Evolutionary conservation across 1,284 basidiomycete species (phyloP), one percentile per base, ranked within the genome.

Genomic region (Boletus holoroseus): DNA sequence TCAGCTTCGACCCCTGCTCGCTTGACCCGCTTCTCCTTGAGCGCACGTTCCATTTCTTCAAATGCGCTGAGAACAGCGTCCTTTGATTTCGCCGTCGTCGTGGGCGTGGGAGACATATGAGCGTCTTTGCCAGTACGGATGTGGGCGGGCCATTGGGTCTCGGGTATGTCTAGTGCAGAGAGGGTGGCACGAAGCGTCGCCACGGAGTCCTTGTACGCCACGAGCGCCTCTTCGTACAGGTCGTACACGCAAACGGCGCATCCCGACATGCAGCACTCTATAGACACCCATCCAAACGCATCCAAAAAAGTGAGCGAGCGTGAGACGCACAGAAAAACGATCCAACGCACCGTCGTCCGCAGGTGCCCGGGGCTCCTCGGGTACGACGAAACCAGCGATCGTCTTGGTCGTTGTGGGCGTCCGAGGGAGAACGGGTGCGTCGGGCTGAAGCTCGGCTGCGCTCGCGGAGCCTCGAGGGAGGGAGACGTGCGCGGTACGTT

Each of bases 251-350:
- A 94, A 31, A 92, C 72, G 0, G 90, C 88, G 61, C 92, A 94
- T 27, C 90, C 90, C 8, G 88, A 91, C 90, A 92, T 93, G 70
- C 91, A 94, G 68, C 91, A 93, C 69, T 92, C 89, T 91, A n/a
- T 2, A 15, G 8, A 4, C 43, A 15, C 7, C n/a, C 39, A 24
- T 24, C 15, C 13, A 22, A 26, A 15, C 4, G 30, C 20, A 16
- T 26, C 22, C 26, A 3, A 16, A 13, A 27, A 7, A 4, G 13
- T 9, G 18, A 20, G 8, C 2, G 8, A 16, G 13, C 9, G 18
- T 13, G 13, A 7, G 15, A 16, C 12, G 2, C 44, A 24, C 9
- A 27, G 18, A 7, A 30, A 18, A n/a, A 37, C 8, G 7, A 7
- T 26, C 7, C 12, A 20, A 36, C 51, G 7, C 2, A 70, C 86